Base-by-base conservation (phyloP, 192 early-diverging fungal species). In the Linnemannia hyalina region DNA sequence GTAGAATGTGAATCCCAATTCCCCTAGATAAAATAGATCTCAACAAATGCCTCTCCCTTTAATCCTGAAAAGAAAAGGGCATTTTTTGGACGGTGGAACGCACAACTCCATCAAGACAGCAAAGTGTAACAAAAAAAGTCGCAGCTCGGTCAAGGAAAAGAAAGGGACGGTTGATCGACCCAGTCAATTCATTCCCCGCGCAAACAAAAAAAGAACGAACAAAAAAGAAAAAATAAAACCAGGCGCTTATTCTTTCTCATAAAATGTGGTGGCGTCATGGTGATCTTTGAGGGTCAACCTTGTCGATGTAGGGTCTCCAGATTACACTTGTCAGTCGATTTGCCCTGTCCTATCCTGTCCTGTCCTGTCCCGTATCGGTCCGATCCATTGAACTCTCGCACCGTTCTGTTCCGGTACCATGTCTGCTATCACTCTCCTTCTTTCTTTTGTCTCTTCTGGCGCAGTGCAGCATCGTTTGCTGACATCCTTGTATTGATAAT, bases 131-230 rank as follows among this genome's bases (percentile, higher is more conserved):
- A 29, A 29, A 3, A 73, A 32, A 23, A 15, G 29, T 29, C 32
- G 60, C 49, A 18, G 18, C 49, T 18, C 49, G 49, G 49, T 52
- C 26, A 32, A 23, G 23, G 15, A 76, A 76, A 65, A 46, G 22
- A 54, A 49, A 26, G 18, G 32, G 52, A 68, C n/a, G 9, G 40
- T n/a, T 63, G 75, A 77, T 77, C 76, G 65, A 70, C 41, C 76
- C 76, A 76, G 42, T 73, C 46, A 73, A 47, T 73, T 73, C 72
- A 73, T 42, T 47, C 46, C 44, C 72, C 72, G 72, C 72, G 20
- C 16, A 26, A 73, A 52, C 49, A 52, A 52, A 49, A 16, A 49
- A n/a, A n/a, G n/a, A n/a, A n/a, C n/a, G 47, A 29, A 29, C 26
- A n/a, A 57, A 57, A 26, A 26, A n/a, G 23, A 23, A 57, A 57